Evolutionary conservation across 345 rosid species (phyloP).

Genomic region (Bretschneidera sinensis): DNA sequence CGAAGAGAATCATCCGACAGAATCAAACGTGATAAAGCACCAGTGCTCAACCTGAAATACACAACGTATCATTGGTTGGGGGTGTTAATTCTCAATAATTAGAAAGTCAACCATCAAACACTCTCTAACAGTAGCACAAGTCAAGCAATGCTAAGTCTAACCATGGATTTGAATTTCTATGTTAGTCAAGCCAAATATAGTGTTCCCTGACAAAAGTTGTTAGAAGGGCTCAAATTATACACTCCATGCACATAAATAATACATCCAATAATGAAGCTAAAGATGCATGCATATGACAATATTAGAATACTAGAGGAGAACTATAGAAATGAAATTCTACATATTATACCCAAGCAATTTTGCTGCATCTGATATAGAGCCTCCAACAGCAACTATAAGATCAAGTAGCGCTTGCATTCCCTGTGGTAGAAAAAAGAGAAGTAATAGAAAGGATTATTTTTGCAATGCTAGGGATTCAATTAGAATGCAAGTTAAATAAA

Average conservation of each 20-base stretch:
- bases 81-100: too few relatives aligned
- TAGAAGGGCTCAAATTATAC: too few relatives aligned
- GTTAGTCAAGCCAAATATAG: too few relatives aligned
- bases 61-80: neutral
- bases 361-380: constrained; percentile 80
- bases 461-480: neutral
- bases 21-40: constrained; percentile 84
- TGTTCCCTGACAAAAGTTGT: too few relatives aligned
- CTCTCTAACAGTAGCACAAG: neutral
- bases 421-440: constrained; percentile 29
- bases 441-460: neutral
- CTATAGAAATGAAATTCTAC: neutral
- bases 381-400: constrained; percentile 62
- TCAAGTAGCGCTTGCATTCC: constrained; percentile 95
- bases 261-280: too few relatives aligned
- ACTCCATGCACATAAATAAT: too few relatives aligned
- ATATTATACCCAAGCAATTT: constrained; percentile 61
- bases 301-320: neutral
- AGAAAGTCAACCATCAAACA: too few relatives aligned
- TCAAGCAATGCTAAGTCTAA: neutral
- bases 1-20: constrained; percentile 83
- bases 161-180: neutral
- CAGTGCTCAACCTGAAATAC: constrained; percentile 76
- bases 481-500: neutral
- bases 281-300: neutral